Evolutionary conservation across 2,329 filamentous ascomycete genomes (phyloP).

Genomic region (Fusarium odoratissimum): DNA sequence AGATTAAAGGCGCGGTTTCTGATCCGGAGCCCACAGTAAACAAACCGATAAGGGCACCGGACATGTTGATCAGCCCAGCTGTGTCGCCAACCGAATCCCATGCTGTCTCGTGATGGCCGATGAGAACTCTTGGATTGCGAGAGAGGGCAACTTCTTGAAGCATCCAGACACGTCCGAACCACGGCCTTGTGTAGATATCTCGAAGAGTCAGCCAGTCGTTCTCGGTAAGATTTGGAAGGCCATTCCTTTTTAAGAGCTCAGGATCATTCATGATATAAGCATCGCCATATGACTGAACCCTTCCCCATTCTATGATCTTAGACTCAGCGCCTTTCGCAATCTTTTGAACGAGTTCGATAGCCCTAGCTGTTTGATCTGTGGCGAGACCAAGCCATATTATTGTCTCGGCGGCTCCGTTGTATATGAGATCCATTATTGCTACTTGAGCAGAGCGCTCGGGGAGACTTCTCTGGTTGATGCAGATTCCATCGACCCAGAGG

Average conservation of each 20-base stretch:
- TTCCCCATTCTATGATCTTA: slow-evolving; percentile 30
- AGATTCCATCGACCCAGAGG: background rate
- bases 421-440: background rate
- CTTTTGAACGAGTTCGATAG: background rate
- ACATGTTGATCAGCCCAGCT: background rate
- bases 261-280: slow-evolving; percentile 34
- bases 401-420: background rate
- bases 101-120: background rate
- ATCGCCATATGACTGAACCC: slow-evolving; percentile 23
- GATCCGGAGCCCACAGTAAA: background rate
- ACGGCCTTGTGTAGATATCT: slow-evolving; percentile 36
- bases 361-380: background rate
- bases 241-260: slow-evolving; percentile 23
- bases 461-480: background rate
- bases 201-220: slow-evolving; percentile 28
- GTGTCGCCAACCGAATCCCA: background rate
- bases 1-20: background rate
- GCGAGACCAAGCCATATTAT: background rate
- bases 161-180: slow-evolving; percentile 47
- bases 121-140: background rate
- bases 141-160: background rate
- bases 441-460: background rate
- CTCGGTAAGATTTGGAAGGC: slow-evolving; percentile 27
- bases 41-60: background rate
- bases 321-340: background rate